phyloP scores from a whole-genome alignment of 352 stramenopile genomes.

The Stramenopiles sp. region DNA sequence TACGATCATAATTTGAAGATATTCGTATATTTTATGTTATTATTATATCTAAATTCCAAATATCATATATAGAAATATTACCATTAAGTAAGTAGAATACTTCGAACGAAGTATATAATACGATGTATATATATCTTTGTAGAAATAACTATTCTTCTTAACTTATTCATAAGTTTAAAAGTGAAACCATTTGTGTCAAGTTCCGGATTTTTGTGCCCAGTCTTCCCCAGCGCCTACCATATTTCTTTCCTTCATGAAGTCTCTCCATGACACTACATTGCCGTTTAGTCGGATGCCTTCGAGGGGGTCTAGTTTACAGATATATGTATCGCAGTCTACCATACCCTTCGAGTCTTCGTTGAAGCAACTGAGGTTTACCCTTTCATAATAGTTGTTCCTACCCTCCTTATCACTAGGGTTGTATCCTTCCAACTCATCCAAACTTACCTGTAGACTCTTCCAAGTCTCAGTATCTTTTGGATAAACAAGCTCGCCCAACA shows the following conservation, averaged over 20 bases:
- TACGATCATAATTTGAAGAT: no score
- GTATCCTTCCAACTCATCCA: neutral
- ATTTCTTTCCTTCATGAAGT: neutral
- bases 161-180: no score
- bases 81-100: no score
- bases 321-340: neutral
- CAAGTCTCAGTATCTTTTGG: neutral
- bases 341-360: neutral
- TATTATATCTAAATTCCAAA: no score
- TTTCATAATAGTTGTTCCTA: neutral
- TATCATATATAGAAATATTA: no score
- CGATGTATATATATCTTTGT: no score
- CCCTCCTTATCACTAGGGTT: neutral
- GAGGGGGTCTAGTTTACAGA: neutral
- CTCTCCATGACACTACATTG: neutral
- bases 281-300: neutral
- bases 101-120: no score
- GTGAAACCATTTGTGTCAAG: no score
- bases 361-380: neutral
- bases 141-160: no score
- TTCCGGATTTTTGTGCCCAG: neutral
- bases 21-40: no score
- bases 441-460: neutral
- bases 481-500: neutral
- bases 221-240: neutral